Evolutionary conservation across 2,329 filamentous ascomycete species (phyloP).

Genomic region (Harringtonia aguacate): DNA sequence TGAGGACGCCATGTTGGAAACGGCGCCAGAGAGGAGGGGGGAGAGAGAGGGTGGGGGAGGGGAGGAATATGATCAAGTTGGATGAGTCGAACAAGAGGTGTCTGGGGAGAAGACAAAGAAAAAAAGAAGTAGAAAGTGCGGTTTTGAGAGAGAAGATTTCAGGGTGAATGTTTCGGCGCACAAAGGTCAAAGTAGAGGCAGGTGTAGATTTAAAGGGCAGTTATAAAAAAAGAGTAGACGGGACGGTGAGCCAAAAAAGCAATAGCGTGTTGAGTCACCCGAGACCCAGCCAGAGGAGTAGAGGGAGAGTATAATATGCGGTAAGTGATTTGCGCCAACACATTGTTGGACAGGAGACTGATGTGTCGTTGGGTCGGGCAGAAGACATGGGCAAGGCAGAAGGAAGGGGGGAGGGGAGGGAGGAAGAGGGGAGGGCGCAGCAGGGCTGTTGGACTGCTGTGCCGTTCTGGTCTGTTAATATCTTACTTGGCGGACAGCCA

Average conservation of each 20-base stretch:
- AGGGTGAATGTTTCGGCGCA: no score
- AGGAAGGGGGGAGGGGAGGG: background rate
- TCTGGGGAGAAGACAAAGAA: background rate
- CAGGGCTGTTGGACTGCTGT: no score
- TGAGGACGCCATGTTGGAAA: conserved; percentile 23
- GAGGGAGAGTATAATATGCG: conserved; percentile 1
- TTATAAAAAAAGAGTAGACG: no score
- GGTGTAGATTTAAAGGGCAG: no score
- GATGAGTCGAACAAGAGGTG: background rate
- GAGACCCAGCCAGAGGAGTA: conserved; percentile 2
- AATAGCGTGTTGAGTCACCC: background rate
- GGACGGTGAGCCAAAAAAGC: background rate
- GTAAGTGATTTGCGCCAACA: conserved; percentile 2
- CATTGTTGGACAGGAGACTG: background rate
- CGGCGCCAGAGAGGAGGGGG: background rate
- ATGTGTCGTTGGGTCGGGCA: background rate
- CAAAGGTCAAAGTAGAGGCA: no score
- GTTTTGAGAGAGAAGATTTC: no score
- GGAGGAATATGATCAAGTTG: background rate
- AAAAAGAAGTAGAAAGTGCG: no score
- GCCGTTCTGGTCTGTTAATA: no score
- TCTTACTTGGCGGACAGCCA: no score
- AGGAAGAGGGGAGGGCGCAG: background rate
- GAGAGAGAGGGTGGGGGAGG: background rate
- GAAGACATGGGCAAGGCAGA: background rate